Base-by-base conservation (phyloP, 306 rosid genomes). In the Glycine tomentella region DNA sequence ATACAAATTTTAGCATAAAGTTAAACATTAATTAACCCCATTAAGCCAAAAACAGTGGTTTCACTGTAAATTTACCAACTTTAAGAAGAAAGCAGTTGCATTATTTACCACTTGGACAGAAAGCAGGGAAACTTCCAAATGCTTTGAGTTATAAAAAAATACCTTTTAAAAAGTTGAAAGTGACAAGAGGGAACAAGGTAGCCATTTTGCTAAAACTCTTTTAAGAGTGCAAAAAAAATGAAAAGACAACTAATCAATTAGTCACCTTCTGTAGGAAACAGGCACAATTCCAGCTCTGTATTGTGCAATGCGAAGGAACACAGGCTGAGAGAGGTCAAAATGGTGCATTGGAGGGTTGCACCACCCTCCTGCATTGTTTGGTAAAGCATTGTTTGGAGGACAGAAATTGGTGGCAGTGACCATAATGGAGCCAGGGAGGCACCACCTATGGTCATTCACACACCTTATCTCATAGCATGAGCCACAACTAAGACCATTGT, bases 341-440 rank as follows among this genome's bases (percentile, higher is more conserved):
- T 95, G 99, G 48, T 95, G 98, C 52, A 46, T 90, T 14, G 99
- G 99, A 87, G 99, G 97, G 89, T 95, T 95, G 68, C 99, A 95
- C 99, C 99, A 95, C 4, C 99, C 99, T 2, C 99, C 99, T 6
- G 82, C 86, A 69, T 91, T 93, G 83, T 91, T 93, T 3, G 99
- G 99, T 2, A 95, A 90, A 67, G 97, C 97, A 62, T 80, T 93
- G 90, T 95, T 95, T 76, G 99, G 98, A 1, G 99, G 99, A 50
- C 99, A 95, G 91, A 95, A 95, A 66, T 95, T 95, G 49, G 99
- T 95, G 62, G 99, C 99, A 4, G 99, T 95, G 84, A 95, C 96
- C 87, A 95, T 25, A 85, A 93, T 93, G 72, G 99, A 89, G 78
- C 97, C 98, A 7, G 99, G 96, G 11, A 93, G 66, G 68, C 99